phyloP scores from a whole-genome alignment of 192 early-diverging fungal genomes.

The Podila minutissima region DNA sequence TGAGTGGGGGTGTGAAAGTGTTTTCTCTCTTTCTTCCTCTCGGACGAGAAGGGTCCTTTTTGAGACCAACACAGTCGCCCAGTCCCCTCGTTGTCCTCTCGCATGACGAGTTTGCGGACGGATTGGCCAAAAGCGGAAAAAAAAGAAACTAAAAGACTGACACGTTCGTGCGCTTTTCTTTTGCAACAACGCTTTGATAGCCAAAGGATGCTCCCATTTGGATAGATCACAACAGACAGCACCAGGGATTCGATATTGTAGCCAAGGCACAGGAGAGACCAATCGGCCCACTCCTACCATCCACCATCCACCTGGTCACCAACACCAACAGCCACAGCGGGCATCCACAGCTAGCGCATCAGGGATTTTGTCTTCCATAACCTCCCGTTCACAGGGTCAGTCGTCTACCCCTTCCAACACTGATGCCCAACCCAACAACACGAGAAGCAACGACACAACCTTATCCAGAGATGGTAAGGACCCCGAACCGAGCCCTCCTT shows the following conservation, averaged over 20 bases:
- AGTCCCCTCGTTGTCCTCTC: background rate
- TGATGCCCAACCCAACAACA: too few relatives aligned
- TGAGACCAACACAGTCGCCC: background rate
- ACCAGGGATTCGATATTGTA: slow-evolving; percentile 14
- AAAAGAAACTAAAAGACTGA: background rate
- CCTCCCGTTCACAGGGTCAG: too few relatives aligned
- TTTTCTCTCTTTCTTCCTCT: too few relatives aligned
- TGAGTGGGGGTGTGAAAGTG: too few relatives aligned
- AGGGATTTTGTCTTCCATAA: too few relatives aligned
- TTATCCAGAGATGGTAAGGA: too few relatives aligned
- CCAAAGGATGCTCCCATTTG: background rate
- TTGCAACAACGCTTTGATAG: background rate
- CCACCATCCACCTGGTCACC: background rate
- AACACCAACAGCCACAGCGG: background rate
- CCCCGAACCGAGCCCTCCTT: too few relatives aligned
- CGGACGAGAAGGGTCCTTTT: background rate
- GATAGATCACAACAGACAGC: background rate
- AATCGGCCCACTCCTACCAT: background rate
- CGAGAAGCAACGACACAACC: too few relatives aligned
- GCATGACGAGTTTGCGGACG: background rate
- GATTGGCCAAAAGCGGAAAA: background rate
- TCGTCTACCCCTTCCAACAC: too few relatives aligned
- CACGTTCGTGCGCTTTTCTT: background rate
- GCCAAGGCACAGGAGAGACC: slow-evolving; percentile 30
- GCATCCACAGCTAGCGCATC: background rate